Evolutionary conservation across 768 basidiomycete genomes (phyloP).

Genomic region (Tricholoma terreum): DNA sequence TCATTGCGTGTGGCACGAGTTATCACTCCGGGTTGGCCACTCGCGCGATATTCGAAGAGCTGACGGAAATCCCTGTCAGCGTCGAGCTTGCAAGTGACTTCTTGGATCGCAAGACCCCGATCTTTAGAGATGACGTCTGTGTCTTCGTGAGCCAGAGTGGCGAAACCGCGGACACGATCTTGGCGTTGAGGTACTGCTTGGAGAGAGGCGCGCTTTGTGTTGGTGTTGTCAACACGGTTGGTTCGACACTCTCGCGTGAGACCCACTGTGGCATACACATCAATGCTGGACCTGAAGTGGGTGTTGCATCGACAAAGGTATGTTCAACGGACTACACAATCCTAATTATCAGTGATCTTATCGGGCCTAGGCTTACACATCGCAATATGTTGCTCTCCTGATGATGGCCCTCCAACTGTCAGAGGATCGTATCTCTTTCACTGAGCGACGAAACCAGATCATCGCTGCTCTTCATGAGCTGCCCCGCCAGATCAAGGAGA

Average conservation of each 20-base stretch:
- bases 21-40: constrained; percentile 98
- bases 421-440: constrained; percentile 94
- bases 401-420: constrained; percentile 99
- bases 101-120: constrained; percentile 97
- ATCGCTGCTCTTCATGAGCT: constrained; percentile 91
- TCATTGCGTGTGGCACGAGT: constrained; percentile 97
- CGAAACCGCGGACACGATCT: constrained; percentile 97
- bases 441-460: constrained; percentile 86
- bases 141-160: constrained; percentile 97
- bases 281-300: constrained; percentile 98
- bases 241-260: constrained; percentile 95
- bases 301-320: constrained; percentile 98
- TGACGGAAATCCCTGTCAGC: constrained; percentile 97
- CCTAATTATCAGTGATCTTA: not conserved
- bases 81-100: constrained; percentile 98
- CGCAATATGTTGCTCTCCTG: constrained; percentile 95
- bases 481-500: constrained; percentile 82
- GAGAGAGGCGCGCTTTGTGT: constrained; percentile 96
- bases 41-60: constrained; percentile 96
- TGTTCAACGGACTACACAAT: constrained; percentile 11
- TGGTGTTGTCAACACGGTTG: constrained; percentile 98
- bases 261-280: constrained; percentile 99
- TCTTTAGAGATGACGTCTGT: constrained; percentile 98
- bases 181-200: constrained; percentile 93
- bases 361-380: constrained; percentile 80